Evolutionary conservation across 2,329 filamentous ascomycete species (phyloP).

Genomic region (Arthrobotrys musiformis): DNA sequence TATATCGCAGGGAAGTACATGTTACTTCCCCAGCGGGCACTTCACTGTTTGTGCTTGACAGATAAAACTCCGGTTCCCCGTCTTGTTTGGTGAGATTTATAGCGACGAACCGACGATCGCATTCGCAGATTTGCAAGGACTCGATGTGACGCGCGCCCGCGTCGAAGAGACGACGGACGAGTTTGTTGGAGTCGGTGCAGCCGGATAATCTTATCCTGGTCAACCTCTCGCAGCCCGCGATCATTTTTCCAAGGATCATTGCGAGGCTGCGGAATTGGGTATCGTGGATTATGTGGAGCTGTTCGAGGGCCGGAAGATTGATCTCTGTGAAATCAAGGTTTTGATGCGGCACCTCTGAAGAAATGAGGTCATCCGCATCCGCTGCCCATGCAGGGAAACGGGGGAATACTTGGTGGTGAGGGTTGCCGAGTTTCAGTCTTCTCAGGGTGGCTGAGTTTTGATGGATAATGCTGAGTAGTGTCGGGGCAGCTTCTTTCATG

Average conservation of each 20-base stretch:
- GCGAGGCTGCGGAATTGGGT: background rate
- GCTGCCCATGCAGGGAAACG: background rate
- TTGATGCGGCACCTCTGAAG: too few species aligned
- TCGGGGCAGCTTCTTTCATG: background rate
- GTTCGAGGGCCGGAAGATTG: background rate
- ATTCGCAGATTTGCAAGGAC: background rate
- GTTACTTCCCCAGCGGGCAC: background rate
- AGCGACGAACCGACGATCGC: too few species aligned
- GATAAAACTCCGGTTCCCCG: too few species aligned
- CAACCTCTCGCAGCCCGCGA: background rate
- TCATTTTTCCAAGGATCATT: background rate
- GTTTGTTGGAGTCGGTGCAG: background rate
- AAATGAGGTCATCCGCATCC: background rate
- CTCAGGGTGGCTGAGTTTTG: background rate
- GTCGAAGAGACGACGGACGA: background rate
- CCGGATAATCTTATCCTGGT: background rate
- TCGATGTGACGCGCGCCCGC: background rate
- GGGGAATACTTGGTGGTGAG: background rate
- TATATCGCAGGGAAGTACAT: background rate
- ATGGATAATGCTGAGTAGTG: background rate
- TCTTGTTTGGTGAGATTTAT: too few species aligned
- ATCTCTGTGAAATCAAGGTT: background rate
- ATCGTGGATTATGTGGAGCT: conserved; percentile 13
- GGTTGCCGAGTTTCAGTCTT: background rate
- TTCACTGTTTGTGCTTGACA: too few species aligned